Evolutionary conservation across 2,329 filamentous ascomycete genomes (phyloP).

Genomic region (Alternaria arbusti): DNA sequence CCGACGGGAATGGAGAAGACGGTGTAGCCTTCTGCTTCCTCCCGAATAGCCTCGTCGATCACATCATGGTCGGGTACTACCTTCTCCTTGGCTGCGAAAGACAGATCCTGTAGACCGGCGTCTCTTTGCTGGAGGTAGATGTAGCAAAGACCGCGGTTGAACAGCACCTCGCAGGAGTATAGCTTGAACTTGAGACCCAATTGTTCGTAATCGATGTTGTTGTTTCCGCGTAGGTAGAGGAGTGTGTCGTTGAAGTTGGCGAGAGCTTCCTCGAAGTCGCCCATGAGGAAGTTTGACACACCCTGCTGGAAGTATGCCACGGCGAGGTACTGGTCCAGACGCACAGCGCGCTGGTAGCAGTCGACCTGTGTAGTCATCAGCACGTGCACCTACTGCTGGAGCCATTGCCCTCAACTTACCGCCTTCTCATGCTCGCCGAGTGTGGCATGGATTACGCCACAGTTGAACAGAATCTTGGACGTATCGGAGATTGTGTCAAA

Average conservation of each 20-base stretch:
- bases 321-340: conserved; percentile 91
- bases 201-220: conserved; percentile 97
- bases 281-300: conserved; percentile 95
- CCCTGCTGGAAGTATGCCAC: conserved; percentile 99
- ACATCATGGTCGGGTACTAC: conserved; percentile 96
- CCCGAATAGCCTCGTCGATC: conserved; percentile 94
- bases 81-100: conserved; percentile 93
- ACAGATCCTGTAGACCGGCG: conserved; percentile 86
- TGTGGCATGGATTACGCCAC: conserved; percentile 96
- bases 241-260: conserved; percentile 99
- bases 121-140: conserved; percentile 95
- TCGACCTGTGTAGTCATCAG: conserved; percentile 70
- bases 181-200: conserved; percentile 93
- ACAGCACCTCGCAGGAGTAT: conserved; percentile 96
- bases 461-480: conserved; percentile 98
- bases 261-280: conserved; percentile 95
- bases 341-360: conserved; percentile 90
- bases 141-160: conserved; percentile 96
- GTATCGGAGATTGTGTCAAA: conserved; percentile 92
- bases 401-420: conserved; percentile 62
- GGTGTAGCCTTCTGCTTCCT: conserved; percentile 96
- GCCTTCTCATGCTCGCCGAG: conserved; percentile 95
- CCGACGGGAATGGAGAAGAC: conserved; percentile 98
- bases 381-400: conserved; percentile 9
- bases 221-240: conserved; percentile 91